Base-by-base conservation (phyloP, 1,284 basidiomycete genomes). In the Ustilago trichophora region DNA sequence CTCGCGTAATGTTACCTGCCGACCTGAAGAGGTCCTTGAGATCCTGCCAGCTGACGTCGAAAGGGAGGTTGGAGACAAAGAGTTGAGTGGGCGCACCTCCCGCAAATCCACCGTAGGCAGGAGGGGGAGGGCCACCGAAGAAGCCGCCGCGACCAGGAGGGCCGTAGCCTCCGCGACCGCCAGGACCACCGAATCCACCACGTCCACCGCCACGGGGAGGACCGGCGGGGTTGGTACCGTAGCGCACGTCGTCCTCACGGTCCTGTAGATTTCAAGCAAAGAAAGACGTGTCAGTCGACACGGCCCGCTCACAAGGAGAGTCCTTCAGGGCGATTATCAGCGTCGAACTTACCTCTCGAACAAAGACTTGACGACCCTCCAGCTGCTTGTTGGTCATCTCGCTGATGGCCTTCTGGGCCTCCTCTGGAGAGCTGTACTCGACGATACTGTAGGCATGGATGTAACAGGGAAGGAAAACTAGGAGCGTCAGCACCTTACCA, bases 41-140 rank as follows among this genome's bases (percentile, higher is more conserved):
- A 81, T 98, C 95, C 82, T 98, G 95, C 95, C 95, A 98, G 33
- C 92, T 92, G 26, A 93, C 93, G 83, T 93, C 92, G 78, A 91
- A 91, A 1, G 94, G 95, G 32, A 68, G 51, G 81, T 95, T 95
- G 51, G 91, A 91, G 74, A 96, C 89, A 69, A 93, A 96, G 45
- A 97, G 87, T 79, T 95, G 92, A 76, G 87, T 72, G 27, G 73
- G 72, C 0, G 70, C 66, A 26, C 57, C 69, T 27, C 43, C 64
- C 13, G 11, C 62, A 22, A 58, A 65, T 3, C 56, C 64, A 31
- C 64, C 64, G 21, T 57, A 62, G 11, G 51, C 37, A 21, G 64
- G 53, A 33, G 57, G 57, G 36, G 55, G 62, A 33, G 49, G 57
- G 3, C 49, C 57, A 11, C 48, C 64, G 18, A 45, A 67, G 47